Base-by-base conservation (phyloP, 441 rosid species). In the Populus hybrid region DNA sequence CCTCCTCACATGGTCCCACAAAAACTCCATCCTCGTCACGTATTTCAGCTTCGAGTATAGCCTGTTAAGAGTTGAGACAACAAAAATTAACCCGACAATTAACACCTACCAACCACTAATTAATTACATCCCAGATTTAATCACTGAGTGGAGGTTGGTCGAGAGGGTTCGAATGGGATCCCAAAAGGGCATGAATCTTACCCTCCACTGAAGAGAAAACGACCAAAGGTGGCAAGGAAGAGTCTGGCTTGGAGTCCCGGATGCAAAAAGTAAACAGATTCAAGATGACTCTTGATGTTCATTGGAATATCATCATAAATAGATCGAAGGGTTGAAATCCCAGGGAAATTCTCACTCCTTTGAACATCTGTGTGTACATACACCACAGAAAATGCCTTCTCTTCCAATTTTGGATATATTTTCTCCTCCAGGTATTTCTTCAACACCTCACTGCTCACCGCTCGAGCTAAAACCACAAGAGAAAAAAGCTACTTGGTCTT, bases 1-100 rank as follows among this genome's bases (percentile, higher is more conserved):
- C 84, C 97, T 89, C 87, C 91, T 86, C 70, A 94, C 88, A 12
- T 91, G 97, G 76, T 92, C 97, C 98, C 98, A 93, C 72, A 93
- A 72, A 76, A 81, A 90, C 79, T 90, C 96, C 30, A 90, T 81
- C 83, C 98, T 85, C 89, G 72, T 90, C 77, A 87, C 81, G 82
- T 89, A 92, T 85, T 86, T 90, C 14, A 93, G 78, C 91, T 90
- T 94, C 81, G 85, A 87, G 71, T 92, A 91, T 81, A 94, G 76
- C 89, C 38, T 35, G 38, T 7, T 35, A 5, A 35, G 8, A 35
- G 57, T 50, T 14, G 6, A 50, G 57, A 16, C 57, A 50, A 50
- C 20, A 50, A 46, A 35, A 59, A 28, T 36, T 12, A 7, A 54
- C 46, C 21, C 46, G 50, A 14, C 20, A 12, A 57, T 5, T 12